Base-by-base conservation (phyloP, 805 yeast genomes). In the Starmera dryadoides region DNA sequence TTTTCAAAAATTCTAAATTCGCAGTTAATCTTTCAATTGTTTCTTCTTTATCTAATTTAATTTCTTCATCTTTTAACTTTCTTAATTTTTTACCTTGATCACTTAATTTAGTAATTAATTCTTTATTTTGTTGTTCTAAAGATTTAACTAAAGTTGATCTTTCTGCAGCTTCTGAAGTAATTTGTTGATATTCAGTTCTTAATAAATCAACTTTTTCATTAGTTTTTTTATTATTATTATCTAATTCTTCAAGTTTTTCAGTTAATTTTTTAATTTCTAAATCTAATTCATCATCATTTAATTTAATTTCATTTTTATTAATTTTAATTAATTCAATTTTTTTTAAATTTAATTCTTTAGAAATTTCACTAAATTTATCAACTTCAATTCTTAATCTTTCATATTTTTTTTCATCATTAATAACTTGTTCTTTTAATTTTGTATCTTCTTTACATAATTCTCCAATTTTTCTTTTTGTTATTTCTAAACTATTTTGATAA, bases 101-200 rank as follows among this genome's bases (percentile, higher is more conserved):
- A 2, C 56, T 52, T 5, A 62, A 43, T 23, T 60, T 59, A 9
- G 46, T 44, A 18, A 53, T 46, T 19, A 71, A 38, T 9, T 33
- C 30, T 2, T 58, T 61, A 17, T 50, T 50, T 4, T 41, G 35
- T 4, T 46, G 42, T 30, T 59, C 57, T n/a, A 59, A 31, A 0
- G 44, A 31, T 17, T 55, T 52, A 4, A 63, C 30, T 6, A 31
- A 23, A 4, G 53, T 48, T 1, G 76, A 63, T 34, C 56, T 42
- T 30, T 68, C 72, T 1, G 76, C 76, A 4, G 79, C 79, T n/a
- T 45, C 38, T 1, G 75, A 60, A 0, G 80, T 73, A 7, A 51
- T 51, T 4, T 42, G 35, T 50, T 75, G 81, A 46, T 76, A 76
- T n/a, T 55, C 40, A 2, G 43, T 30, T 42, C 81, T 54, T 22